These are phyloP conservation scores for Mytilinidion resinicola DNA, from an alignment of 495 filamentous ascomycete genomes.

Conservation along the genomic window DNA sequence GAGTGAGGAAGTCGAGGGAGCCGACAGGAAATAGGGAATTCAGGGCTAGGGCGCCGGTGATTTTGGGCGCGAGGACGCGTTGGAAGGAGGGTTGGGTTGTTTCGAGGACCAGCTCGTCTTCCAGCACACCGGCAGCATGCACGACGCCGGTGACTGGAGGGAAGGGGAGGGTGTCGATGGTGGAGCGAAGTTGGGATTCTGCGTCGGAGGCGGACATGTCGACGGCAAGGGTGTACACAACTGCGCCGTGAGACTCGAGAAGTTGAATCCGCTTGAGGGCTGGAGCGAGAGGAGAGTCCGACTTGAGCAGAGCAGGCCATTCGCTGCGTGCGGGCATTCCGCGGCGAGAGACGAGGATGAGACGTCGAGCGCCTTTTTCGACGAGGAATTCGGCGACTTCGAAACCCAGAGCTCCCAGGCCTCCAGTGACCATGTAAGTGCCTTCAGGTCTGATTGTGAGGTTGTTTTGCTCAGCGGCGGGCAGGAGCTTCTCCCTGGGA, in stretches of 20 bases:
- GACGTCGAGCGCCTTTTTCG: slow-evolving; percentile 37
- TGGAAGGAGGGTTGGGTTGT: slow-evolving; percentile 35
- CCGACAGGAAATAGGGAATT: slow-evolving; percentile 34
- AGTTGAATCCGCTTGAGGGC: slow-evolving; percentile 22
- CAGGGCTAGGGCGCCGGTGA: slow-evolving; percentile 38
- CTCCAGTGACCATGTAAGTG: slow-evolving; percentile 46
- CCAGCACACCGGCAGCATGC: slow-evolving; percentile 43
- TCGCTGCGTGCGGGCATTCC: slow-evolving; percentile 29
- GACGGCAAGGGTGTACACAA: slow-evolving; percentile 27
- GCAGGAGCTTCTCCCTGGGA: slow-evolving; percentile 14
- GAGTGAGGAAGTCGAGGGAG: slow-evolving; percentile 36
- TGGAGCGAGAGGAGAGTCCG: neutral
- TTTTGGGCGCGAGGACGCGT: slow-evolving; percentile 40
- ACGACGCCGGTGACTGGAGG: slow-evolving; percentile 43
- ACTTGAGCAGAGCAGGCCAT: slow-evolving; percentile 17
- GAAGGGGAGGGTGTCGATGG: slow-evolving; percentile 28
- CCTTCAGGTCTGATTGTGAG: slow-evolving; percentile 34
- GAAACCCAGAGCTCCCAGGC: slow-evolving; percentile 42
- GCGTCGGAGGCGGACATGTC: slow-evolving; percentile 29
- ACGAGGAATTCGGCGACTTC: slow-evolving; percentile 37
- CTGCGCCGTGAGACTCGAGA: slow-evolving; percentile 32
- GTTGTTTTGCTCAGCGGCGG: neutral
- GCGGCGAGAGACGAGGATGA: slow-evolving; percentile 41
- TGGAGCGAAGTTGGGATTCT: slow-evolving; percentile 9
- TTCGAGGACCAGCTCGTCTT: slow-evolving; percentile 37